phyloP scores from a whole-genome alignment of 2,329 filamentous ascomycete species.

The Hortaea werneckii region DNA sequence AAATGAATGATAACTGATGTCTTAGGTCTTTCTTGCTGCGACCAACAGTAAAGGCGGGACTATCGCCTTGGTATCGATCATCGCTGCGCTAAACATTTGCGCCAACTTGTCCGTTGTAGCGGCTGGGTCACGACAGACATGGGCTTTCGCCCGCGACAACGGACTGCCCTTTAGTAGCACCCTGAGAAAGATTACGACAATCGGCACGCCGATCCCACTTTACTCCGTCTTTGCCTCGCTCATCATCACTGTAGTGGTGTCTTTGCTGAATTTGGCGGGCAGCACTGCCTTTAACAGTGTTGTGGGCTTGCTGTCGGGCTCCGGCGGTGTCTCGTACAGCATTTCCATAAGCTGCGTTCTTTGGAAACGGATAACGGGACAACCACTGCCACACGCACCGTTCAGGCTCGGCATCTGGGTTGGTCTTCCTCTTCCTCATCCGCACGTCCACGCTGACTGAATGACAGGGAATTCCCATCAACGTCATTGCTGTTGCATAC shows the following conservation, averaged over 20 bases:
- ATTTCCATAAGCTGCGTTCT: conserved; percentile 32
- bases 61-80: conserved; percentile 1
- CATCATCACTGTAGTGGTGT: conserved; percentile 15
- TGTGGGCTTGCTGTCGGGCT: conserved; percentile 30
- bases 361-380: conserved; percentile 25
- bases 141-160: conserved; percentile 22
- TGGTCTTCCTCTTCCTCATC: too few relatives aligned
- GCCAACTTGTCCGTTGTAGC: conserved; percentile 1
- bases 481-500: too few relatives aligned
- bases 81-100: not conserved
- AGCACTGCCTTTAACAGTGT: conserved; percentile 25
- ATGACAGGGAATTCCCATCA: too few relatives aligned
- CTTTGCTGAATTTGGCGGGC: conserved; percentile 18
- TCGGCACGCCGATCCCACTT: not conserved
- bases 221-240: conserved; percentile 17
- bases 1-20: too few relatives aligned
- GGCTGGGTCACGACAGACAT: conserved; percentile 3
- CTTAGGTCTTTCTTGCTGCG: too few relatives aligned
- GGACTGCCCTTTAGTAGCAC: conserved; percentile 13
- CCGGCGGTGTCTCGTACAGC: conserved; percentile 32
- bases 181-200: conserved; percentile 21
- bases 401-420: conserved; percentile 27
- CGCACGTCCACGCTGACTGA: too few relatives aligned
- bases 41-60: not conserved
- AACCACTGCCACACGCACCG: conserved; percentile 25